Evolutionary conservation across 495 filamentous ascomycete species (phyloP), one percentile per base, ranked within the genome.

Genomic region (Aspergillus indologenus): DNA sequence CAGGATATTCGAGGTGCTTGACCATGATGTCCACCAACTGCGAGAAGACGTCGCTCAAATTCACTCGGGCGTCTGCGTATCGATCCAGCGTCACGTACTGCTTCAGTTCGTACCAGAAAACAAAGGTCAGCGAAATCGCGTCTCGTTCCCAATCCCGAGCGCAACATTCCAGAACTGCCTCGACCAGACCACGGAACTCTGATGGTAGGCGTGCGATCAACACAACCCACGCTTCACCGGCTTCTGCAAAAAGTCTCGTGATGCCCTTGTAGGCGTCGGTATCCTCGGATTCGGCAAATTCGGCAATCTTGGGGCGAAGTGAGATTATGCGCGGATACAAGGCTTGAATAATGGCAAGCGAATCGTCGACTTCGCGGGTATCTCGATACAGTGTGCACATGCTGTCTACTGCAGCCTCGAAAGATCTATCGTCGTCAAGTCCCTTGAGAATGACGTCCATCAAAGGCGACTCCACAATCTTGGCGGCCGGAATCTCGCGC

Each of bases 51-150:
- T 92, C 89, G 31, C 87, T 78, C 61, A 87, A 88, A 56, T 86
- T 79, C 54, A 88, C 65, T 26, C 92, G 83, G 17, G 92, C 88
- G 56, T 91, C 81, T n/a, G 86, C 87, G 67, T 96, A 98, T 58
- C 86, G 87, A 7, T 96, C 92, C 34, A 98, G 73, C 7, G 90
- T 90, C 31, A 98, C 79, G 67, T 96, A 96, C 75, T 96, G 91
- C 77, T 99, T 99, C 54, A 99, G 77, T 70, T 99, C 94, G 71
- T 95, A 98, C 94, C 94, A 99, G 76, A 98, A 98, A 53, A 85
- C 84, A 72, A 98, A 98, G 0, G 94, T 99, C 58, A 92, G 83
- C 24, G 89, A 87, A 53, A 98, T 88, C 9, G 90, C 91, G 53
- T 98, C 94, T 56, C 88, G 81, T 52, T 97, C 92, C 69, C 85